Conservation (phyloP, 352 stramenopile genomes). For the Phytopythium ostracodes region DNA sequence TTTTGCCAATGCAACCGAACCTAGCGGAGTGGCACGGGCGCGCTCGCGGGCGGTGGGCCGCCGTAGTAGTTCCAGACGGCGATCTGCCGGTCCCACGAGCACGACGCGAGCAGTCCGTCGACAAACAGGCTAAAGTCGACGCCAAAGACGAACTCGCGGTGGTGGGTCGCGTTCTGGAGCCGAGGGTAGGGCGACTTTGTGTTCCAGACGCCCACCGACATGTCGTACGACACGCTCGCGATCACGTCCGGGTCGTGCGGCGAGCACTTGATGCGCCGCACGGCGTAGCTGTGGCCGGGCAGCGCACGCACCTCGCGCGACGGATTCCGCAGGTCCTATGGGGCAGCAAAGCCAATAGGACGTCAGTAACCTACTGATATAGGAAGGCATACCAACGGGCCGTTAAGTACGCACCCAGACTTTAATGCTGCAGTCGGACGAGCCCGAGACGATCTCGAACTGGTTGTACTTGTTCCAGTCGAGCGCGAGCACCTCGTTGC, state of each 20-base stretch:
- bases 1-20: slow-evolving; percentile 7
- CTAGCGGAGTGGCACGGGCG: slow-evolving; percentile 17
- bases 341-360: too few species aligned
- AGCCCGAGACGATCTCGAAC: slow-evolving; percentile 83
- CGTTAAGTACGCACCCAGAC: slow-evolving; percentile 55
- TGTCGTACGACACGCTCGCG: slow-evolving; percentile 87
- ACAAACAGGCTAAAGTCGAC: slow-evolving; percentile 85
- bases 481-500: slow-evolving; percentile 80
- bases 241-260: slow-evolving; percentile 80
- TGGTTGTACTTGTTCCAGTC: slow-evolving; percentile 94
- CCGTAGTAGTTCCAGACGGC: slow-evolving; percentile 79
- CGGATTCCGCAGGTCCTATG: slow-evolving; percentile 81
- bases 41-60: slow-evolving; percentile 33
- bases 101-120: slow-evolving; percentile 68
- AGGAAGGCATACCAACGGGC: neutral
- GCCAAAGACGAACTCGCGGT: slow-evolving; percentile 88
- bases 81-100: slow-evolving; percentile 80
- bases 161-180: slow-evolving; percentile 70
- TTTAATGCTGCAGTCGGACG: slow-evolving; percentile 80
- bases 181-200: slow-evolving; percentile 71
- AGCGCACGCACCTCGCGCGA: slow-evolving; percentile 62
- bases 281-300: slow-evolving; percentile 75
- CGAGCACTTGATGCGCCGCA: slow-evolving; percentile 83
- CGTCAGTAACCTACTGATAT: too few species aligned
- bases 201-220: slow-evolving; percentile 89